A percentile compares a stretch with the other conserved stretches of the same genome.
Evolutionary conservation across 1,284 basidiomycete genomes (phyloP).

Genomic region (Ustilago hordei): DNA sequence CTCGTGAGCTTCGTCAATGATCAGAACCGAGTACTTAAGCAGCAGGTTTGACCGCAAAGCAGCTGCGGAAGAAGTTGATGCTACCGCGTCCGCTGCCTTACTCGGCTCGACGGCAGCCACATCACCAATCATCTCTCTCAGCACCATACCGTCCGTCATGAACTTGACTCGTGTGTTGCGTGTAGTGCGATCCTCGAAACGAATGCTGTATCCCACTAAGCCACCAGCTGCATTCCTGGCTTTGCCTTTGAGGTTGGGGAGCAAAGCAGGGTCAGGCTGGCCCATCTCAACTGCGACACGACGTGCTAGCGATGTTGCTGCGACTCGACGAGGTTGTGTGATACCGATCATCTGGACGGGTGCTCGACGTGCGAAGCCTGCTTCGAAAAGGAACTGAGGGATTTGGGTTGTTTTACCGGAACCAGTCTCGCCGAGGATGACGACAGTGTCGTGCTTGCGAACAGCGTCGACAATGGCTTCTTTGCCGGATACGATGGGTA

Average conservation of each 20-base stretch:
- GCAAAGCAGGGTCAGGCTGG: slow-evolving; percentile 62
- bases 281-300: slow-evolving; percentile 90
- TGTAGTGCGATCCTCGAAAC: slow-evolving; percentile 87
- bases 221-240: slow-evolving; percentile 32
- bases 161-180: slow-evolving; percentile 86
- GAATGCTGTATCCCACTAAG: slow-evolving; percentile 91
- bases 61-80: slow-evolving; percentile 3
- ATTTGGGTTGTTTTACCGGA: slow-evolving; percentile 90
- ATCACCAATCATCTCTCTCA: slow-evolving; percentile 81
- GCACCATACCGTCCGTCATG: slow-evolving; percentile 95
- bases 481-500: slow-evolving; percentile 62
- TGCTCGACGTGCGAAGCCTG: slow-evolving; percentile 70
- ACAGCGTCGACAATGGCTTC: slow-evolving; percentile 52
- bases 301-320: slow-evolving; percentile 88
- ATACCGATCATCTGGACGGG: slow-evolving; percentile 72
- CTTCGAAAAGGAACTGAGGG: slow-evolving; percentile 77
- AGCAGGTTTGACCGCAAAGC: slow-evolving; percentile 72
- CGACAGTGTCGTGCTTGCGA: slow-evolving; percentile 83
- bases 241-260: slow-evolving; percentile 38
- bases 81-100: not conserved
- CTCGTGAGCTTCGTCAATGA: slow-evolving; percentile 98
- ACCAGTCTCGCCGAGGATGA: slow-evolving; percentile 94
- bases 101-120: slow-evolving; percentile 5
- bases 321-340: slow-evolving; percentile 93
- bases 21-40: slow-evolving; percentile 85